Conservation (phyloP, 441 rosid genomes). For the Mallotus repandus region DNA sequence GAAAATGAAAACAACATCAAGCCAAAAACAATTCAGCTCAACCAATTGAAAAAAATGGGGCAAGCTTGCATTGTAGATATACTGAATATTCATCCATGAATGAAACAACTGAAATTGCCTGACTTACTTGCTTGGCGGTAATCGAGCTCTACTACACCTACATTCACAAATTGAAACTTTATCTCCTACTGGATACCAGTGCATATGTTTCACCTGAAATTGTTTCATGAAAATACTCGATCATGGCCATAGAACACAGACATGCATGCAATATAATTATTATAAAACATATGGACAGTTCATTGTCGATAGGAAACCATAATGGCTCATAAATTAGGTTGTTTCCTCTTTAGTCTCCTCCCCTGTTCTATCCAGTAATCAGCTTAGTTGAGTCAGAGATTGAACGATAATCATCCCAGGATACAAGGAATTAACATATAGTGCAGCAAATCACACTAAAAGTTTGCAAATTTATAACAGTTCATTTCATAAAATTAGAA, state of each 20-base stretch:
- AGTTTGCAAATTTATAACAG: neutral
- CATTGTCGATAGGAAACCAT: neutral
- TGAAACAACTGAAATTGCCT: constrained; percentile 1
- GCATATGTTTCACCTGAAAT: constrained; percentile 89
- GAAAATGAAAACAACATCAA: neutral
- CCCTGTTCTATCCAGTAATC: neutral
- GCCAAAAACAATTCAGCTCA: neutral
- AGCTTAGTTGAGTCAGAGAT: neutral
- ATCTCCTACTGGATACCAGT: constrained; percentile 75
- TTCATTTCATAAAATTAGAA: neutral
- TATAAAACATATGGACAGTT: neutral
- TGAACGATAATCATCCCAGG: constrained; percentile 3
- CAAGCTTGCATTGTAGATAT: neutral
- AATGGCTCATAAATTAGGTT: neutral
- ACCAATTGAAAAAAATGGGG: neutral
- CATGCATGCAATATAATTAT: neutral
- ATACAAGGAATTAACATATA: neutral
- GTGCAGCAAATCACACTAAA: neutral
- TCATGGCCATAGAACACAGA: neutral
- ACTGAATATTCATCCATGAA: neutral
- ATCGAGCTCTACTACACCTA: constrained; percentile 78
- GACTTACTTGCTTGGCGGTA: constrained; percentile 95
- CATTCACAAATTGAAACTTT: constrained; percentile 84
- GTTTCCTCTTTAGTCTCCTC: neutral
- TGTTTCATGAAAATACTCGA: constrained; percentile 19